phyloP scores from a whole-genome alignment of 2,329 filamentous ascomycete genomes.

The Bisporella sp. region DNA sequence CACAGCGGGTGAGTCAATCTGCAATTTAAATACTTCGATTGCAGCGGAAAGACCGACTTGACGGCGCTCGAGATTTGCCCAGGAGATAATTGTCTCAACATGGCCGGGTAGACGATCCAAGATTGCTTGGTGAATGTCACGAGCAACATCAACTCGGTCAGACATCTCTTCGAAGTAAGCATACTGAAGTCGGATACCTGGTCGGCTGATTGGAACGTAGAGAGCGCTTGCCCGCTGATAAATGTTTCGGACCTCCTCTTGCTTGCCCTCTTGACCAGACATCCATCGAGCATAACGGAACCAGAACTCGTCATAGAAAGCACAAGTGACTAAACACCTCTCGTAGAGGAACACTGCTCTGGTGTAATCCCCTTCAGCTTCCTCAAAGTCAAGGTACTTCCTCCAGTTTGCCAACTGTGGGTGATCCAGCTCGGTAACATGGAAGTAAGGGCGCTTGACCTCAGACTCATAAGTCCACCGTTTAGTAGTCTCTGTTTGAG shows the following conservation, averaged over 20 bases:
- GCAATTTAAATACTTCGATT: conserved; percentile 72
- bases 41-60: conserved; percentile 79
- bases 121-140: conserved; percentile 78
- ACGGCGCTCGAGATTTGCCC: conserved; percentile 79
- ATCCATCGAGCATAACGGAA: conserved; percentile 96
- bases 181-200: conserved; percentile 80
- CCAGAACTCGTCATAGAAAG: conserved; percentile 97
- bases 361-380: conserved; percentile 69
- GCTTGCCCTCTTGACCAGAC: conserved; percentile 69
- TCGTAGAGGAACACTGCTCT: conserved; percentile 84
- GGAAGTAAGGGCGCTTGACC: conserved; percentile 94
- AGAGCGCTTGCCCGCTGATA: conserved; percentile 81
- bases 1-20: conserved; percentile 66
- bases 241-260: conserved; percentile 86
- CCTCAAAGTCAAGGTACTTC: conserved; percentile 95
- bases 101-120: conserved; percentile 71
- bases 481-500: conserved; percentile 82
- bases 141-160: conserved; percentile 68
- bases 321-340: conserved; percentile 84
- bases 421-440: conserved; percentile 87
- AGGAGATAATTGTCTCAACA: conserved; percentile 79
- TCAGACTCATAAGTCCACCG: conserved; percentile 93
- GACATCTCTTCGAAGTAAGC: conserved; percentile 90
- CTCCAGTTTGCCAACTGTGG: conserved; percentile 83
- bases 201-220: conserved; percentile 80